phyloP scores from a whole-genome alignment of 495 filamentous ascomycete species.

The Copromyces sp. region DNA sequence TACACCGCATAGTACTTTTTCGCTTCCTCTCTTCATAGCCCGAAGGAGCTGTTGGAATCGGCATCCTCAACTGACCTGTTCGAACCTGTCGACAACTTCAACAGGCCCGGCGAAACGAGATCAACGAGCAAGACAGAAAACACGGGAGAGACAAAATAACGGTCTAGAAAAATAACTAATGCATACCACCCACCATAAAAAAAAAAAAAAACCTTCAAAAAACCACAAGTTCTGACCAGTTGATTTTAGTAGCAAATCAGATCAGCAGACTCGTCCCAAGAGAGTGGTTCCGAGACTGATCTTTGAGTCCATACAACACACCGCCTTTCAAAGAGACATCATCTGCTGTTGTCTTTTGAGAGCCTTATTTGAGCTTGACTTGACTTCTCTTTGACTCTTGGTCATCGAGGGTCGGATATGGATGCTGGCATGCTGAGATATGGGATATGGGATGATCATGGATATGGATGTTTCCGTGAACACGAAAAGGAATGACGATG shows the following conservation, averaged over 20 bases:
- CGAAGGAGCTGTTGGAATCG: neutral
- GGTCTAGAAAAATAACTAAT: neutral
- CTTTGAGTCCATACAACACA: neutral
- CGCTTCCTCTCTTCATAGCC: neutral
- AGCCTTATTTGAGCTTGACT: neutral
- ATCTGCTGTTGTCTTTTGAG: neutral
- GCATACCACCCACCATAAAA: neutral
- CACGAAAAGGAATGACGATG: neutral
- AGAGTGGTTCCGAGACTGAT: neutral
- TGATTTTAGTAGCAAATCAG: neutral
- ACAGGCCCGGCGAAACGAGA: neutral
- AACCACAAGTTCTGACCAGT: neutral
- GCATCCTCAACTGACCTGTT: neutral
- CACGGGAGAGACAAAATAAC: neutral
- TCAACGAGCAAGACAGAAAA: neutral
- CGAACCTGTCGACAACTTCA: neutral
- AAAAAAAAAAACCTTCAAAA: neutral
- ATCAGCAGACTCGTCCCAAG: neutral
- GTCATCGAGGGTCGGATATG: neutral
- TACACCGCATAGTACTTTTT: neutral
- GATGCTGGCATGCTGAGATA: neutral
- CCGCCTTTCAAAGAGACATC: neutral
- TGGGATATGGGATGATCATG: neutral
- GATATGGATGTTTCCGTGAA: neutral
- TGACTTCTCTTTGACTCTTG: neutral